Percentiles rank a stretch among this genome's conserved stretches.
These are phyloP conservation scores for Plantago ovata DNA, from an alignment of 257 asterid species.

Conservation along the genomic window DNA sequence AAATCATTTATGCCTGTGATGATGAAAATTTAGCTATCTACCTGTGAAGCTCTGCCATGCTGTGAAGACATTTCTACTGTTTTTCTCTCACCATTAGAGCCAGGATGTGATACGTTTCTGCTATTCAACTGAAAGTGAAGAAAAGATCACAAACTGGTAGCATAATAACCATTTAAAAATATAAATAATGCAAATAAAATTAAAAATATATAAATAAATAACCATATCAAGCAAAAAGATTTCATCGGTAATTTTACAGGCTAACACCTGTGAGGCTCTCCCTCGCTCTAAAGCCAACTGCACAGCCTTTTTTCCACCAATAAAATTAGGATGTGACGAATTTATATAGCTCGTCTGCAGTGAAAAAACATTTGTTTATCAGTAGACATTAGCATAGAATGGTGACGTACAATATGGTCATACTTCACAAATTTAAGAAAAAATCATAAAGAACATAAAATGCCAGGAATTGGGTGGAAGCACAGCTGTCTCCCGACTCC, in stretches of 20 bases:
- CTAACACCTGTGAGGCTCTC: slow-evolving; percentile 34
- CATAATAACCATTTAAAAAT: neutral
- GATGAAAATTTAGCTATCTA: no score
- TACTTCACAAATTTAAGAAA: neutral
- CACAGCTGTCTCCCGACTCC: no score
- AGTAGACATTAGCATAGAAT: slow-evolving; percentile 2
- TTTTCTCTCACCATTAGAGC: neutral
- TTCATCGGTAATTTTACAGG: no score
- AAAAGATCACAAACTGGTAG: neutral
- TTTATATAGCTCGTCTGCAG: slow-evolving; percentile 61
- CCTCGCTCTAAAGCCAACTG: slow-evolving; percentile 48
- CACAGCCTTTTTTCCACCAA: slow-evolving; percentile 66
- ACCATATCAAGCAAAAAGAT: no score
- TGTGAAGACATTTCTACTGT: neutral
- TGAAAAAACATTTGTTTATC: neutral
- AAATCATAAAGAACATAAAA: neutral
- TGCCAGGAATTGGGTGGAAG: no score
- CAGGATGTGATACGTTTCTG: slow-evolving; percentile 1
- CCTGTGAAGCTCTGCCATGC: no score
- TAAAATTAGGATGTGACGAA: slow-evolving; percentile 63
- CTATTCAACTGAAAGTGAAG: neutral
- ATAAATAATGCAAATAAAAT: neutral
- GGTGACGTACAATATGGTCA: neutral
- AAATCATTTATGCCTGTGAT: no score
- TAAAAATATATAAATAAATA: slow-evolving; percentile 28